Percentiles rank a stretch among this genome's conserved stretches.
Evolutionary conservation across 139 green algal species (phyloP).

Genomic region (Coelastrella sp.): DNA sequence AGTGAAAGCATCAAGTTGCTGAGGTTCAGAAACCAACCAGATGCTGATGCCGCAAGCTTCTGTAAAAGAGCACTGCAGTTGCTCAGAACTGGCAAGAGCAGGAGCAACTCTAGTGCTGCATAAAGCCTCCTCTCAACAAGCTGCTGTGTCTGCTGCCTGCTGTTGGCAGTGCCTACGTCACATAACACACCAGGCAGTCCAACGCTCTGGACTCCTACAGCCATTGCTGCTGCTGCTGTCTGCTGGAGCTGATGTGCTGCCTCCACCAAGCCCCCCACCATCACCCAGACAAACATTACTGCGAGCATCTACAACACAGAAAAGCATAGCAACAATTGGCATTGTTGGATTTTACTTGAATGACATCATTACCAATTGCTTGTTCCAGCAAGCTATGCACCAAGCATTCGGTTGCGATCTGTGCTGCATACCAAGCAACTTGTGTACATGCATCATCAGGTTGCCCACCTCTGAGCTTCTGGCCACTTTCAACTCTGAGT

Average conservation of each 20-base stretch:
- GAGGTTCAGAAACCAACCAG: too few species aligned
- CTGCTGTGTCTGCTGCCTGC: background rate
- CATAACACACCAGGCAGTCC: too few species aligned
- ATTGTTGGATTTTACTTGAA: too few species aligned
- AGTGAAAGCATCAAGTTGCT: too few species aligned
- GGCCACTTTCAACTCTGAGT: background rate
- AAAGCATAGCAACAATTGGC: too few species aligned
- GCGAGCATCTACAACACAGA: slow-evolving; percentile 19
- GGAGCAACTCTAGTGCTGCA: background rate
- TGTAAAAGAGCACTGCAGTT: background rate
- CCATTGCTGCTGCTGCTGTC: background rate
- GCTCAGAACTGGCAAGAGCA: background rate
- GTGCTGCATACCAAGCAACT: too few species aligned
- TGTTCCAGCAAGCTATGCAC: too few species aligned
- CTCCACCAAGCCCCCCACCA: slow-evolving; percentile 1
- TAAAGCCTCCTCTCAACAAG: background rate
- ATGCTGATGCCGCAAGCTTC: background rate
- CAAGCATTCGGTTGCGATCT: too few species aligned
- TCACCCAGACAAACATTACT: slow-evolving; percentile 26
- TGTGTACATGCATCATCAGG: background rate
- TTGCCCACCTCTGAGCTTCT: slow-evolving; percentile 24
- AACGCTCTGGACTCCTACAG: too few species aligned
- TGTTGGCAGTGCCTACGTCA: too few species aligned
- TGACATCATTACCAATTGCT: too few species aligned
- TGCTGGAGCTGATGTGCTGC: slow-evolving; percentile 10